Percentiles rank a stretch among this genome's conserved stretches.
These are phyloP conservation scores for Agapanthus africanus DNA, from an alignment of 106 monocot genomes.

Conservation along the genomic window DNA sequence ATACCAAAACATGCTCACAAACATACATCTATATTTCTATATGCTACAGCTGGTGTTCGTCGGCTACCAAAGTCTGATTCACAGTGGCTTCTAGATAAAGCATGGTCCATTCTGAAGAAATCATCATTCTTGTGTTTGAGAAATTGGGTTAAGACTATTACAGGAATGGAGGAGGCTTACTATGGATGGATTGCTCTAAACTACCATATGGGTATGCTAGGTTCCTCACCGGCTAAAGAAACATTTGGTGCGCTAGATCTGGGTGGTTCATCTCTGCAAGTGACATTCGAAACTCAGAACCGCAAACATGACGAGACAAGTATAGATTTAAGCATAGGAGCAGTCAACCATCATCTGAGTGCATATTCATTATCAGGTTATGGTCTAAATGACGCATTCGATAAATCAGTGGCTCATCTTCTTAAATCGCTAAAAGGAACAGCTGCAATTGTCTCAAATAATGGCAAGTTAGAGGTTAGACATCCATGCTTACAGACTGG, in stretches of 20 bases:
- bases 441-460: slow-evolving; percentile 17
- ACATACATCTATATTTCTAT: slow-evolving; percentile 63
- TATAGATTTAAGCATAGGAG: slow-evolving; percentile 67
- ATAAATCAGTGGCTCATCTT: slow-evolving; percentile 71
- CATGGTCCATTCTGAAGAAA: slow-evolving; percentile 73
- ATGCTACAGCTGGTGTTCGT: slow-evolving; percentile 94
- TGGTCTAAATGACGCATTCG: slow-evolving; percentile 97
- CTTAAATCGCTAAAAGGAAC: slow-evolving; percentile 22
- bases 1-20: slow-evolving; percentile 76
- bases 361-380: slow-evolving; percentile 94
- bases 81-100: slow-evolving; percentile 79
- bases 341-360: slow-evolving; percentile 65
- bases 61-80: slow-evolving; percentile 77
- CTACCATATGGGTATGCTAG: slow-evolving; percentile 59
- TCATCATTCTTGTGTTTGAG: slow-evolving; percentile 74
- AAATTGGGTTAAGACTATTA: slow-evolving; percentile 75
- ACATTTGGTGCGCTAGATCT: slow-evolving; percentile 90
- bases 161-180: slow-evolving; percentile 95
- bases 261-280: slow-evolving; percentile 94
- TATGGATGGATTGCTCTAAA: slow-evolving; percentile 99
- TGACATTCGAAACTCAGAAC: slow-evolving; percentile 79
- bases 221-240: slow-evolving; percentile 32
- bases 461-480: slow-evolving; percentile 47
- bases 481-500: slow-evolving; percentile 89
- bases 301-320: slow-evolving; percentile 43